These are phyloP conservation scores for Chenopodium berlandieri DNA, from an alignment of 148 eudicot genomes.

Conservation along the genomic window DNA sequence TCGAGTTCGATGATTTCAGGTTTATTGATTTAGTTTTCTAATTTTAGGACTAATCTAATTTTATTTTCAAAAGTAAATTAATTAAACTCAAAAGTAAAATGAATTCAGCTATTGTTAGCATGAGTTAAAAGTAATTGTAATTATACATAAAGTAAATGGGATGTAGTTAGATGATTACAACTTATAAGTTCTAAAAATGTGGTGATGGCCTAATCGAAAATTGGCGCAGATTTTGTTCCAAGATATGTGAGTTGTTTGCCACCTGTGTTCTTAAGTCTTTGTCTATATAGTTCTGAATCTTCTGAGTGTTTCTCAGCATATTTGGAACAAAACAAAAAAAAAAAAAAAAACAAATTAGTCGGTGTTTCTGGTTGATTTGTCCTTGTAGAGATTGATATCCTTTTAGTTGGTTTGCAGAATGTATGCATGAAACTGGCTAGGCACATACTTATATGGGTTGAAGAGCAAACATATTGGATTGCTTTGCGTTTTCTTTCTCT, in stretches of 20 bases:
- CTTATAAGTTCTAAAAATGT: too few relatives aligned
- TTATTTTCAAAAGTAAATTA: too few relatives aligned
- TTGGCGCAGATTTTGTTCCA: not conserved
- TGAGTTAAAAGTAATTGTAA: too few relatives aligned
- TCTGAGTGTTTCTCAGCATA: not conserved
- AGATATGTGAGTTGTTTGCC: not conserved
- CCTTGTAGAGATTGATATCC: slow-evolving; percentile 7
- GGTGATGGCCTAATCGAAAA: too few relatives aligned
- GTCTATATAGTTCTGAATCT: not conserved
- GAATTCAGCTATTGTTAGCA: too few relatives aligned
- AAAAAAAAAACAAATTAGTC: not conserved
- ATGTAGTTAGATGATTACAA: too few relatives aligned
- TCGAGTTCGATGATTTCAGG: too few relatives aligned
- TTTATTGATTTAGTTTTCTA: too few relatives aligned
- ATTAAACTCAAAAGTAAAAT: too few relatives aligned
- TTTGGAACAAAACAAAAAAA: not conserved
- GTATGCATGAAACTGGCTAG: slow-evolving; percentile 48
- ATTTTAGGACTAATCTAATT: too few relatives aligned
- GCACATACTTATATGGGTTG: slow-evolving; percentile 73
- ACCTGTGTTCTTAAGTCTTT: not conserved
- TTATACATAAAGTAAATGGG: too few relatives aligned
- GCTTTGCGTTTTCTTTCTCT: slow-evolving; percentile 77
- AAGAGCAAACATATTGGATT: slow-evolving; percentile 95
- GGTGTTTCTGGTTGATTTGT: slow-evolving; percentile 2
- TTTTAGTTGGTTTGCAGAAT: slow-evolving; percentile 51